phyloP scores from a whole-genome alignment of 169 alveolate genomes.

The Eimeria necatrix region DNA sequence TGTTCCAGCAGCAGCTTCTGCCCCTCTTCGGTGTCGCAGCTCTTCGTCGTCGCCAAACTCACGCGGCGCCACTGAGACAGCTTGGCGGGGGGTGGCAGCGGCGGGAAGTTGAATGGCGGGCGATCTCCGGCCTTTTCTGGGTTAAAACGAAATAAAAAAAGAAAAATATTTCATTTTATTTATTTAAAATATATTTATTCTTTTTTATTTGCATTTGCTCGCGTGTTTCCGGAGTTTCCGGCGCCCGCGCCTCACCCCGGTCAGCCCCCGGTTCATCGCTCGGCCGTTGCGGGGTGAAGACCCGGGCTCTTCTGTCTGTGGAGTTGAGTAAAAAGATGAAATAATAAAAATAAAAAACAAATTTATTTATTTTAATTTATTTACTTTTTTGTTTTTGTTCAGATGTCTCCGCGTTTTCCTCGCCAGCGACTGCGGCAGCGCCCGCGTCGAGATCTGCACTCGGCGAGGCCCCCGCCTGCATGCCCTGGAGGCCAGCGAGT shows the following conservation, averaged over 20 bases:
- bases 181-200: too few relatives aligned
- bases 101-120: background rate
- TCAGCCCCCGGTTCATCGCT: background rate
- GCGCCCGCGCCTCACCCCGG: background rate
- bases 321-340: background rate
- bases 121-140: background rate
- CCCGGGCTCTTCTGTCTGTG: background rate
- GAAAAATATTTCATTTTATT: too few relatives aligned
- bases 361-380: background rate
- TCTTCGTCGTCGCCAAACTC: conserved; percentile 10
- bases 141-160: too few relatives aligned
- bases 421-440: too few relatives aligned
- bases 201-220: too few relatives aligned
- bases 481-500: background rate
- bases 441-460: too few relatives aligned
- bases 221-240: background rate
- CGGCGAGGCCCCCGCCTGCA: too few relatives aligned
- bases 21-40: background rate
- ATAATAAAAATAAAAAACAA: background rate
- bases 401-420: too few relatives aligned
- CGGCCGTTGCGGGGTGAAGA: too few relatives aligned
- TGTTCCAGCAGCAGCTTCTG: too few relatives aligned
- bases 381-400: background rate
- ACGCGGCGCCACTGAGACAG: conserved; percentile 16
- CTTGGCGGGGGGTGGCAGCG: background rate